These are phyloP conservation scores for Xanthoconium stramineum DNA, from an alignment of 768 basidiomycete species.

Conservation along the genomic window DNA sequence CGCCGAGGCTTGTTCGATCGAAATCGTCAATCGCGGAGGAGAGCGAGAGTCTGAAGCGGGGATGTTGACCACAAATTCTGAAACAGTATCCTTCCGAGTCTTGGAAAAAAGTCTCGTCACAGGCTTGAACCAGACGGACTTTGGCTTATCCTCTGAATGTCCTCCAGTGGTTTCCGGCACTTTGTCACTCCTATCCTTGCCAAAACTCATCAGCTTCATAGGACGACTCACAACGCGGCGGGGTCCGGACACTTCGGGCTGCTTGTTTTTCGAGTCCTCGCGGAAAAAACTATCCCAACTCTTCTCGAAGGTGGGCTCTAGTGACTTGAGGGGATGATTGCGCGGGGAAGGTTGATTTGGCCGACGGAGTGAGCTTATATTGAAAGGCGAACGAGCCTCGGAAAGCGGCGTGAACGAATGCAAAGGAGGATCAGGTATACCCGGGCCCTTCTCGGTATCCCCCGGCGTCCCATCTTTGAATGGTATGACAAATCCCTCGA, in stretches of 20 bases:
- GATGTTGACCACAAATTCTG: conserved; percentile 21
- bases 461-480: conserved; percentile 15
- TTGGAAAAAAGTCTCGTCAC: conserved; percentile 30
- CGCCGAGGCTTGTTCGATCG: conserved; percentile 38
- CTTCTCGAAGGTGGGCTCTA: conserved; percentile 34
- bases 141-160: conserved; percentile 28
- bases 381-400: conserved; percentile 30
- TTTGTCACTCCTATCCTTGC: conserved; percentile 37
- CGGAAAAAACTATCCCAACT: conserved; percentile 48
- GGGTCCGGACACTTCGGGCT: conserved; percentile 24
- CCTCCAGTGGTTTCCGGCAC: conserved; percentile 10
- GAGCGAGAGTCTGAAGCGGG: conserved; percentile 11
- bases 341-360: conserved; percentile 31
- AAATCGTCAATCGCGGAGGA: conserved; percentile 41
- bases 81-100: conserved; percentile 10
- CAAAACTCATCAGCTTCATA: conserved; percentile 44
- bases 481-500: conserved; percentile 40
- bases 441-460: conserved; percentile 25
- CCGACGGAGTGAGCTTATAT: conserved; percentile 36
- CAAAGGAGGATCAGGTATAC: conserved; percentile 26
- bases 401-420: conserved; percentile 53
- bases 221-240: conserved; percentile 28
- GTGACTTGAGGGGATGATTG: conserved; percentile 23
- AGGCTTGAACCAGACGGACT: conserved; percentile 36
- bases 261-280: conserved; percentile 18